Conservation (phyloP, 768 basidiomycete genomes). For the Boletus subcaerulescens region DNA sequence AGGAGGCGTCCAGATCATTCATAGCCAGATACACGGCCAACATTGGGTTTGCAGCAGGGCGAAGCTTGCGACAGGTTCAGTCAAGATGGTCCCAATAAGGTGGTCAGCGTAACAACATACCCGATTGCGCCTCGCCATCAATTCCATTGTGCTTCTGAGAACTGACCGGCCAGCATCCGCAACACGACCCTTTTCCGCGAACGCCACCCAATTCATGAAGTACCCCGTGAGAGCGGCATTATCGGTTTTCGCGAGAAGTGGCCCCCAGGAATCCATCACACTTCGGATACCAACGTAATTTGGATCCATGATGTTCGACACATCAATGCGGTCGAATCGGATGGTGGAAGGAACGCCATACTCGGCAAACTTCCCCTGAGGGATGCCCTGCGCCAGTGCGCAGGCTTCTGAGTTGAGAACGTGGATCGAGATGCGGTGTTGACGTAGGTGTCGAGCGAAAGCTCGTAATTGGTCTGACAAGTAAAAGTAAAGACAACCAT, state of each 20-base stretch:
- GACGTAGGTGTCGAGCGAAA: slow-evolving; percentile 36
- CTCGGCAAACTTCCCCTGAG: slow-evolving; percentile 7
- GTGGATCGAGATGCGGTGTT: slow-evolving; percentile 33
- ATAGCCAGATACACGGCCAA: slow-evolving; percentile 5
- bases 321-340: slow-evolving; percentile 46
- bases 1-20: slow-evolving; percentile 19
- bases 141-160: background rate
- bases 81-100: background rate
- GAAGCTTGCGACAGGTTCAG: slow-evolving; percentile 12
- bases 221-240: slow-evolving; percentile 39
- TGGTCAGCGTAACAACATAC: slow-evolving; percentile 3
- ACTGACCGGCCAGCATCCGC: slow-evolving; percentile 1
- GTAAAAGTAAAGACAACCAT: slow-evolving; percentile 50
- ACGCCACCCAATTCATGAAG: slow-evolving; percentile 47
- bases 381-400: slow-evolving; percentile 39
- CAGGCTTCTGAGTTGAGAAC: slow-evolving; percentile 38
- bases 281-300: slow-evolving; percentile 39
- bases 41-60: background rate
- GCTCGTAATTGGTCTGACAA: slow-evolving; percentile 38
- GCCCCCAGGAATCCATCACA: slow-evolving; percentile 37
- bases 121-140: slow-evolving; percentile 16
- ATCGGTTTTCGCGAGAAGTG: slow-evolving; percentile 32
- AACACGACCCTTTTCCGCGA: slow-evolving; percentile 1
- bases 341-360: slow-evolving; percentile 22
- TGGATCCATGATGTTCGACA: slow-evolving; percentile 46